Evolutionary conservation across 768 basidiomycete species (phyloP).

Genomic region (Pisolithus orientalis): DNA sequence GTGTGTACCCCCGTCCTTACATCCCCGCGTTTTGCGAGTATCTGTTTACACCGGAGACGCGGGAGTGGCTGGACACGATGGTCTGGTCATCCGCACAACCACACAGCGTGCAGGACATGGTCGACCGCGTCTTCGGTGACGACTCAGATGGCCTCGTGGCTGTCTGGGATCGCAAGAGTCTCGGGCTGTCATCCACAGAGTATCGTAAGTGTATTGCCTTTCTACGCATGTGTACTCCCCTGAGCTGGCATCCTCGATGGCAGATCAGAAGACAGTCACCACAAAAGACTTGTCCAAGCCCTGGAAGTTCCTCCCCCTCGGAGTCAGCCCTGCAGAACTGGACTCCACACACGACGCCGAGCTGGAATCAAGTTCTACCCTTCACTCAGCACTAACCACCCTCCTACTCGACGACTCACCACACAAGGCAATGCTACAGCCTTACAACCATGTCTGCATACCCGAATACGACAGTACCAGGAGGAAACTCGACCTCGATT

Average conservation of each 20-base stretch:
- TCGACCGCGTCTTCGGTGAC: conserved; percentile 49
- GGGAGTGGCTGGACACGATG: conserved; percentile 73
- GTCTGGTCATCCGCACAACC: conserved; percentile 88
- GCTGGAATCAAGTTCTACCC: neutral
- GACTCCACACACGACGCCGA: neutral
- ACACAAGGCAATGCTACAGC: conserved; percentile 58
- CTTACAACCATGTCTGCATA: conserved; percentile 77
- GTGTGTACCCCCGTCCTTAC: conserved; percentile 59
- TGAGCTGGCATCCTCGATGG: neutral
- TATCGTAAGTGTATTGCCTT: conserved; percentile 53
- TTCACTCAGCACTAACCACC: conserved; percentile 42
- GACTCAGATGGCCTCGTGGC: conserved; percentile 41
- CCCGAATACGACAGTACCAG: conserved; percentile 51
- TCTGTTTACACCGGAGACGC: conserved; percentile 55
- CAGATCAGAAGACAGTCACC: conserved; percentile 34
- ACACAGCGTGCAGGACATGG: conserved; percentile 73
- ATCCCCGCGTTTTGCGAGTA: conserved; percentile 55
- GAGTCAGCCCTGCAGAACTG: neutral
- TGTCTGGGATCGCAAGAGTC: conserved; percentile 75
- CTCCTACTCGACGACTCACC: conserved; percentile 49
- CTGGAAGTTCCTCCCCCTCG: conserved; percentile 43
- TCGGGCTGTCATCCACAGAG: conserved; percentile 54
- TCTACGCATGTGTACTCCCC: neutral
- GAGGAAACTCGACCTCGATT: conserved; percentile 34
- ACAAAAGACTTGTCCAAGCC: conserved; percentile 71